A percentile compares a stretch with the other conserved stretches of the same genome.
phyloP scores from a whole-genome alignment of 495 filamentous ascomycete species.

The Daldinia vernicosa region DNA sequence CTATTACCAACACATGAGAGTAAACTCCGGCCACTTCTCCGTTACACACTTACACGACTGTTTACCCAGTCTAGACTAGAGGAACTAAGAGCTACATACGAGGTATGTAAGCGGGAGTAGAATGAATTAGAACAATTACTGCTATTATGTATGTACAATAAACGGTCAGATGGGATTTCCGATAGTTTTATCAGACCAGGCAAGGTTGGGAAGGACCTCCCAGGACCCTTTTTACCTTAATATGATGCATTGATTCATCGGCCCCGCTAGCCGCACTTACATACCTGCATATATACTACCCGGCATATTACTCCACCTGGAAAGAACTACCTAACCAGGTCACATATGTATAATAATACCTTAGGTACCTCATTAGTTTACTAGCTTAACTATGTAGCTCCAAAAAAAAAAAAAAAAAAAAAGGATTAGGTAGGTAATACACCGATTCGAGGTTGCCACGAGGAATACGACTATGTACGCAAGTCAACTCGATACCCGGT shows the following conservation, averaged over 20 bases:
- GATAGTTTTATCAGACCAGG: background rate
- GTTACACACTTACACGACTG: background rate
- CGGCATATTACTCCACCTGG: constrained; percentile 28
- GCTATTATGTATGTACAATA: no score
- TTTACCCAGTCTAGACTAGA: background rate
- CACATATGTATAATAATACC: constrained; percentile 5
- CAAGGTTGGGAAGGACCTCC: constrained; percentile 30
- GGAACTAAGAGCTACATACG: background rate
- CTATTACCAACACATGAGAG: constrained; percentile 4
- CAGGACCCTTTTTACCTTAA: constrained; percentile 18
- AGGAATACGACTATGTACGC: constrained; percentile 12
- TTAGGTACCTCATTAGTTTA: background rate
- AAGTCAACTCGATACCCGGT: constrained; percentile 1
- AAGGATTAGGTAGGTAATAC: background rate
- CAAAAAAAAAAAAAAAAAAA: background rate
- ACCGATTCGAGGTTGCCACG: no score
- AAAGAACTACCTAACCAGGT: constrained; percentile 1
- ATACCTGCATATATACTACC: background rate
- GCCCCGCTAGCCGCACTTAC: constrained; percentile 33
- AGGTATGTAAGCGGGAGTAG: background rate
- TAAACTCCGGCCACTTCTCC: background rate
- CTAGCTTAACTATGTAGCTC: background rate
- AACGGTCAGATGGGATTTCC: background rate
- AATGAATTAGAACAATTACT: background rate
- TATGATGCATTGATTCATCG: constrained; percentile 46